These are phyloP conservation scores for Sugiyamaella mastotermitis DNA, from an alignment of 805 yeast genomes.

Conservation along the genomic window DNA sequence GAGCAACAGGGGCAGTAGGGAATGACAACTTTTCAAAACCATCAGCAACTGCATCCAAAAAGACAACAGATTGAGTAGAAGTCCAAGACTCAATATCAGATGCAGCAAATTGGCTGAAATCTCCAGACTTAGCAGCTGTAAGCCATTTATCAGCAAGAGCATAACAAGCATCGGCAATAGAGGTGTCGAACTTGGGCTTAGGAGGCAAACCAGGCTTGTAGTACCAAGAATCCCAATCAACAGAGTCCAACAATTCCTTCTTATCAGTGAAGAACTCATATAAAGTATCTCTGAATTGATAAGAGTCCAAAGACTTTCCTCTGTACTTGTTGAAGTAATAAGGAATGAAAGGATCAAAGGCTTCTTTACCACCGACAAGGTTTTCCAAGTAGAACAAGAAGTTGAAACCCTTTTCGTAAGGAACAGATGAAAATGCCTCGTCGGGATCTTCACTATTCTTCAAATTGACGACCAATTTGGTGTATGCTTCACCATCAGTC, in stretches of 20 bases:
- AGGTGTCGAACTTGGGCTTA: slow-evolving; percentile 72
- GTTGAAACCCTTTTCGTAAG: slow-evolving; percentile 87
- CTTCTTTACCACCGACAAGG: slow-evolving; percentile 53
- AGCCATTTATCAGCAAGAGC: slow-evolving; percentile 63
- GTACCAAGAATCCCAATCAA: slow-evolving; percentile 86
- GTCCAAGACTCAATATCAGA: slow-evolving; percentile 53
- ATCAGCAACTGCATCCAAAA: slow-evolving; percentile 62
- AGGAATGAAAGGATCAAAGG: slow-evolving; percentile 75
- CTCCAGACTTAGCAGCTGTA: slow-evolving; percentile 27
- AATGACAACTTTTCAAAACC: slow-evolving; percentile 31
- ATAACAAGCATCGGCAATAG: slow-evolving; percentile 68
- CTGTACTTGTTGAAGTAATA: slow-evolving; percentile 67
- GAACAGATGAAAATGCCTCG: slow-evolving; percentile 81
- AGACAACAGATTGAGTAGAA: slow-evolving; percentile 73
- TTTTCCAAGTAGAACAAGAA: slow-evolving; percentile 70
- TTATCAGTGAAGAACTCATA: slow-evolving; percentile 51
- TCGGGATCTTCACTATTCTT: slow-evolving; percentile 75
- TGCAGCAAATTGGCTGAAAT: slow-evolving; percentile 32
- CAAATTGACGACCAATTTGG: slow-evolving; percentile 65
- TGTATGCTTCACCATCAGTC: slow-evolving; percentile 37
- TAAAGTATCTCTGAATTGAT: slow-evolving; percentile 69
- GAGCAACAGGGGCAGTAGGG: slow-evolving; percentile 26
- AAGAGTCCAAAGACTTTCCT: slow-evolving; percentile 70
- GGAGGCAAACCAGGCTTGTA: slow-evolving; percentile 85
- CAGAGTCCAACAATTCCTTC: slow-evolving; percentile 48